These are phyloP conservation scores for Kodamaea derodonti DNA, from an alignment of 1,139 yeast species.

Conservation along the genomic window DNA sequence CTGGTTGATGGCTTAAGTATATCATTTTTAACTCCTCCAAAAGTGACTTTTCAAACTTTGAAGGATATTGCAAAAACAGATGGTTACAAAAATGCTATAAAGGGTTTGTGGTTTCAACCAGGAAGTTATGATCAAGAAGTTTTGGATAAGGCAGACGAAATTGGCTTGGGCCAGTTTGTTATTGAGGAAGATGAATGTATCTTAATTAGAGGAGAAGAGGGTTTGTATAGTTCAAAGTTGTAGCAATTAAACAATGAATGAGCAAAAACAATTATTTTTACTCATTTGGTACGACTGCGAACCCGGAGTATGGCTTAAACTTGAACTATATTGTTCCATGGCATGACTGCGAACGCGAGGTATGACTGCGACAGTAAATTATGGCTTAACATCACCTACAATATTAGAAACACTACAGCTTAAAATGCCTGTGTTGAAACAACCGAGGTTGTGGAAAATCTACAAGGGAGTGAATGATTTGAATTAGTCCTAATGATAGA, in stretches of 20 bases:
- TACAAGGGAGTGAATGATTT: too few species aligned
- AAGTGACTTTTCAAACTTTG: slow-evolving; percentile 47
- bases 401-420: too few species aligned
- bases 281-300: too few species aligned
- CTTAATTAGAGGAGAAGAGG: slow-evolving; percentile 62
- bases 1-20: slow-evolving; percentile 45
- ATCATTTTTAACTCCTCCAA: slow-evolving; percentile 74
- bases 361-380: too few species aligned
- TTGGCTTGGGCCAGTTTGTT: slow-evolving; percentile 41
- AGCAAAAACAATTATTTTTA: background rate
- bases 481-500: too few species aligned
- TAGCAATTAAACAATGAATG: background rate
- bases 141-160: slow-evolving; percentile 34
- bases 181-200: slow-evolving; percentile 67
- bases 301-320: too few species aligned
- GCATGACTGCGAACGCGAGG: too few species aligned
- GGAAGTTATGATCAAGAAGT: slow-evolving; percentile 65
- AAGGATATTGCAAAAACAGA: slow-evolving; percentile 33
- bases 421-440: too few species aligned
- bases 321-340: too few species aligned
- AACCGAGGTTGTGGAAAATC: too few species aligned
- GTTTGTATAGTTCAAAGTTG: slow-evolving; percentile 21
- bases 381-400: too few species aligned
- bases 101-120: slow-evolving; percentile 80
- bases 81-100: slow-evolving; percentile 33